These are phyloP conservation scores for Cryptosporidium viatorum DNA, from an alignment of 169 alveolate species.

Conservation along the genomic window DNA sequence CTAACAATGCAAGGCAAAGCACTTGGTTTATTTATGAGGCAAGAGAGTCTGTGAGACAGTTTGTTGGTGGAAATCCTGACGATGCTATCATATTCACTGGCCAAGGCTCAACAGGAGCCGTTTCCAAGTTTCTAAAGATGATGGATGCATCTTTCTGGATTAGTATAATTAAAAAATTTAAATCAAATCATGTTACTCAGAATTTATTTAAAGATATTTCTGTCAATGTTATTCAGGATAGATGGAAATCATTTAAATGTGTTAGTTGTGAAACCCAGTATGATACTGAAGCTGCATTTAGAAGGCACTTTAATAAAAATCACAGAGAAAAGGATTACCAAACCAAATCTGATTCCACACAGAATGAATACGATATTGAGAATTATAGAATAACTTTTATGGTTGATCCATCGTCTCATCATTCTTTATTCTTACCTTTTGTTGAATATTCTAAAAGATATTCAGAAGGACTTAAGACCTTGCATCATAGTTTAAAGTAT, in stretches of 20 bases:
- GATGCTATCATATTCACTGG: conserved; percentile 85
- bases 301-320: conserved; percentile 65
- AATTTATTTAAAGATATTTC: conserved; percentile 65
- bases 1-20: conserved; percentile 88
- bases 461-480: conserved; percentile 5
- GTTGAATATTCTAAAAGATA: conserved; percentile 79
- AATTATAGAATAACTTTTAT: conserved; percentile 82
- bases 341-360: background rate
- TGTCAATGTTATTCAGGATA: conserved; percentile 59
- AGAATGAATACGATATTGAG: conserved; percentile 23
- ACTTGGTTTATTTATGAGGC: conserved; percentile 87
- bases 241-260: conserved; percentile 79
- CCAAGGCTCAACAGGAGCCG: conserved; percentile 85
- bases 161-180: conserved; percentile 46
- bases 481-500: background rate
- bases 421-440: conserved; percentile 88
- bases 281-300: conserved; percentile 76
- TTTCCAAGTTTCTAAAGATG: conserved; percentile 81
- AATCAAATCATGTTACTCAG: background rate
- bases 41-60: conserved; percentile 84
- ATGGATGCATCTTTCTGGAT: conserved; percentile 77
- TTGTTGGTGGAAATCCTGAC: conserved; percentile 83
- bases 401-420: conserved; percentile 86
- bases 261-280: conserved; percentile 66
- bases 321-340: conserved; percentile 23